Percentiles rank a stretch among this genome's conserved stretches.
phyloP scores from a whole-genome alignment of 192 early-diverging fungal genomes.

The Linnemannia zychae region DNA sequence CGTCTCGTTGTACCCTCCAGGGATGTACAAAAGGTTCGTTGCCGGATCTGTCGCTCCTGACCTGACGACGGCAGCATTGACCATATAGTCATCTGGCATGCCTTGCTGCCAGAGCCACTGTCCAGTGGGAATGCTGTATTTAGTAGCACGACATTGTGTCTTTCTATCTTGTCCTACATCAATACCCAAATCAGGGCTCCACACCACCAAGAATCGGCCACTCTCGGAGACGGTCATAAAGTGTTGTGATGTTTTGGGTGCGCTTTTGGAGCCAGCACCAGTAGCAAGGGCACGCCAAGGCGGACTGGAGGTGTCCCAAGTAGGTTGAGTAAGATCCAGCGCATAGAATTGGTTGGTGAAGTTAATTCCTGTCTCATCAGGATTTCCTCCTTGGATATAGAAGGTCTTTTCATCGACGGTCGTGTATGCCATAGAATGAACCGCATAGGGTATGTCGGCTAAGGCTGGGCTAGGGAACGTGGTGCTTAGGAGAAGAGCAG shows the following conservation, averaged over 20 bases:
- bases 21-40: not conserved
- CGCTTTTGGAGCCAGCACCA: not conserved
- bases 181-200: too few relatives aligned
- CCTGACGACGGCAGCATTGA: not conserved
- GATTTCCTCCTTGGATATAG: not conserved
- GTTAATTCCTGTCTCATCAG: not conserved
- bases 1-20: not conserved
- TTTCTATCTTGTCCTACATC: not conserved
- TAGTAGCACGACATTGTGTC: not conserved
- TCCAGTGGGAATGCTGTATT: not conserved
- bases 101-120: not conserved
- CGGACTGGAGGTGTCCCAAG: not conserved
- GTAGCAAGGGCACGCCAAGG: not conserved
- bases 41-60: slow-evolving; percentile 2
- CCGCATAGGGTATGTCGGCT: not conserved
- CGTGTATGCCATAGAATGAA: not conserved
- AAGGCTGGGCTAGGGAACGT: not conserved
- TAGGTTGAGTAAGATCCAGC: not conserved
- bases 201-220: not conserved
- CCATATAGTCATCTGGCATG: too few relatives aligned
- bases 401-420: slow-evolving; percentile 8
- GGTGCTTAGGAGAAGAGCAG: not conserved
- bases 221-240: not conserved
- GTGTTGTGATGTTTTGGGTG: not conserved
- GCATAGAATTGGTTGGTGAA: not conserved